A percentile compares a stretch with the other conserved stretches of the same genome.
These are phyloP conservation scores for Pichia manshurica DNA, from an alignment of 805 yeast species.

Conservation along the genomic window DNA sequence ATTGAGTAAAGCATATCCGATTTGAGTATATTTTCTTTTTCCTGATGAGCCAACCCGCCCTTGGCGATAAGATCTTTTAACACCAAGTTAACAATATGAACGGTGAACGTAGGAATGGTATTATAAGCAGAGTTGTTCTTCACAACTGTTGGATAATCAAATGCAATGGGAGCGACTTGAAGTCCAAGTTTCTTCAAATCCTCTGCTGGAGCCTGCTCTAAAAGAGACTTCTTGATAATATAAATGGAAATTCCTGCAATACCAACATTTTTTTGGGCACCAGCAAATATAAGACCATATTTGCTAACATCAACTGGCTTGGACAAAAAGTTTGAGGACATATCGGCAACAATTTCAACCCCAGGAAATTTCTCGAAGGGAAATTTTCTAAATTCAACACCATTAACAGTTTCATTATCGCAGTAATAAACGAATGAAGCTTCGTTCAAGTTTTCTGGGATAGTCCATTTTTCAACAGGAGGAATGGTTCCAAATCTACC, in stretches of 20 bases:
- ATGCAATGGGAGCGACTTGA: slow-evolving; percentile 86
- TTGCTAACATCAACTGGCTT: slow-evolving; percentile 73
- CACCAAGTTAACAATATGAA: slow-evolving; percentile 79
- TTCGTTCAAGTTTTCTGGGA: slow-evolving; percentile 50
- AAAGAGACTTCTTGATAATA: slow-evolving; percentile 75
- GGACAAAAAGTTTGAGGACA: slow-evolving; percentile 89
- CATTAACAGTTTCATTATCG: slow-evolving; percentile 96
- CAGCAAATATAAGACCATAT: slow-evolving; percentile 90
- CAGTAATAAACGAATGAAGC: slow-evolving; percentile 85
- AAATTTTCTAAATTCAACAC: slow-evolving; percentile 64
- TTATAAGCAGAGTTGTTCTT: slow-evolving; percentile 90
- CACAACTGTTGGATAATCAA: slow-evolving; percentile 81
- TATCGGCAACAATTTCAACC: slow-evolving; percentile 84
- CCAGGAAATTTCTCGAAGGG: slow-evolving; percentile 55
- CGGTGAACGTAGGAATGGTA: slow-evolving; percentile 90
- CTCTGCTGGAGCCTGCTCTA: slow-evolving; percentile 61
- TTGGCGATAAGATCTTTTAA: slow-evolving; percentile 50
- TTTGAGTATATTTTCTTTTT: slow-evolving; percentile 52
- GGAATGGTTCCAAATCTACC: slow-evolving; percentile 70
- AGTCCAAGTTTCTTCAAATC: slow-evolving; percentile 52
- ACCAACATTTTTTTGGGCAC: slow-evolving; percentile 98
- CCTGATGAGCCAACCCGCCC: slow-evolving; percentile 72
- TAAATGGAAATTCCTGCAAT: slow-evolving; percentile 92
- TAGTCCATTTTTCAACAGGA: slow-evolving; percentile 54
- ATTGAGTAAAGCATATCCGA: slow-evolving; percentile 58